Evolutionary conservation across 257 asterid species (phyloP), one percentile per base, ranked within the genome.

Genomic region (Solanum lycopersicoides): DNA sequence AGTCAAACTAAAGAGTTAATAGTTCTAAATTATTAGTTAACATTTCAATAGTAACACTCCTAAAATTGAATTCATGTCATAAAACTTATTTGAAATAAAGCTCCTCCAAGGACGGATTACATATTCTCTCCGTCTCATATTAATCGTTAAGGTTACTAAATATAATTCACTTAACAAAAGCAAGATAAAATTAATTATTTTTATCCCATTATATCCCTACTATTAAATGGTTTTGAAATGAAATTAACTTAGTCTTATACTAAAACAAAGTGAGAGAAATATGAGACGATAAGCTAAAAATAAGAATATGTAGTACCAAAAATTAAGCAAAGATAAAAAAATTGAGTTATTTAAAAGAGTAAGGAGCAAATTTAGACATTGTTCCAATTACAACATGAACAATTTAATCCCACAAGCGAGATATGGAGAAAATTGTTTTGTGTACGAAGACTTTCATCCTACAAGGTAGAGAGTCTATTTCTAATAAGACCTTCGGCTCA

Each of bases 361-460:
- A 18, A 56, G 11, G n/a, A 56, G 65, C n/a, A 56, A 0, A 56
- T 56, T 56, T 56, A 56, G 65, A 7, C n/a, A 53, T 53, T 53
- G 63, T 18, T 50, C 60, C 21, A 50, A 2, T 6, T 47, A 47
- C 15, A 15, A 15, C 60, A 50, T 15, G 21, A 50, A 50, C 60
- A 16, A 53, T 53, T 23, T 53, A 53, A 53, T 53, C 63, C 60
- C 63, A 53, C 8, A 13, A 13, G 56, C 13, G 56, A 21, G 4
- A 53, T 6, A 53, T 16, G 60, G 4, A 16, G 23, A 6, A 1
- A 3, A 9, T 0, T 16, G 23, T 0, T 16, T 10, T 6, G 63
- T 6, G 1, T 53, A 16, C 60, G 9, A 53, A 53, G 60, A 53
- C 9, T 53, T 53, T 50, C 21, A 15, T 50, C 21, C 60, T 50